Conservation (phyloP, 345 rosid species). For the Erodium maritimum region DNA sequence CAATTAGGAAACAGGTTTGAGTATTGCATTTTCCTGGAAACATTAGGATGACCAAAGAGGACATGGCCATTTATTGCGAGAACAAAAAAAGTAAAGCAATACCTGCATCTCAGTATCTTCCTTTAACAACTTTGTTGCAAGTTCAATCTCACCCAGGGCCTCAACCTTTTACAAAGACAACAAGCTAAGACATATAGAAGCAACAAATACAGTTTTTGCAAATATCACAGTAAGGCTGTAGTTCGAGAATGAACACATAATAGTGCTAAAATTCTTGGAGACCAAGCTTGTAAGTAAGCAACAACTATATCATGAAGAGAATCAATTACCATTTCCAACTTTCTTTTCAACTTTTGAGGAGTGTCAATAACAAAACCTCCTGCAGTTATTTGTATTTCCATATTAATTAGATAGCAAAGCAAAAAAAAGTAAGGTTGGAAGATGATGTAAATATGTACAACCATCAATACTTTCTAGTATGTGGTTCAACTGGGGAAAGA, state of each 20-base stretch:
- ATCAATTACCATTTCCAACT: constrained; percentile 68
- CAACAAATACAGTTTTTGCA: constrained; percentile 6
- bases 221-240: background rate
- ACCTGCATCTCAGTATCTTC: constrained; percentile 44
- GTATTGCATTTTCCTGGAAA: background rate
- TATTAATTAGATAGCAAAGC: constrained; percentile 2
- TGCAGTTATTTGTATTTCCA: constrained; percentile 25
- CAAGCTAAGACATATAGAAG: constrained; percentile 5
- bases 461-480: background rate
- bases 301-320: constrained; percentile 4
- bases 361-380: constrained; percentile 82
- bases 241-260: background rate
- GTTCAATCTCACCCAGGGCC: constrained; percentile 79
- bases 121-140: constrained; percentile 68
- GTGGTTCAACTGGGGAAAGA: background rate
- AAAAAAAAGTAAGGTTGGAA: background rate
- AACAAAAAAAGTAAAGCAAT: constrained; percentile 7
- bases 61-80: background rate
- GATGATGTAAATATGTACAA: background rate
- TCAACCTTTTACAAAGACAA: constrained; percentile 46
- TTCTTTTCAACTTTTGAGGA: constrained; percentile 69
- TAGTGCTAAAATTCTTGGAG: background rate
- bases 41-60: background rate
- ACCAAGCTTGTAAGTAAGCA: background rate
- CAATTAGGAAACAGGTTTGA: background rate